phyloP scores from a whole-genome alignment of 768 basidiomycete genomes.

The Amanita phalloides region DNA sequence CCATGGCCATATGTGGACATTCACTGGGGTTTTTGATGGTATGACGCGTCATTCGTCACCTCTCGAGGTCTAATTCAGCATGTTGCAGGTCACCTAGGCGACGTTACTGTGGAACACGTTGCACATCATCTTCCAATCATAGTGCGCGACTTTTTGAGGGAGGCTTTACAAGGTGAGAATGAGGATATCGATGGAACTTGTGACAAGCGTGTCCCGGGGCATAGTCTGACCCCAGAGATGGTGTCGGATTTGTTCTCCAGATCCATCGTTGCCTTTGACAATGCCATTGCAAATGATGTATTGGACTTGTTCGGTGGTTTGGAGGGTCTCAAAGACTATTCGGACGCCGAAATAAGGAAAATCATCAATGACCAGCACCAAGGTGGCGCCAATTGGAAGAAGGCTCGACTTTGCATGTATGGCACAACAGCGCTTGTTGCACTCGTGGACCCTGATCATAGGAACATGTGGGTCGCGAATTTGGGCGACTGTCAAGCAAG shows the following conservation, averaged over 20 bases:
- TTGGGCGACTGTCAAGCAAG: constrained; percentile 75
- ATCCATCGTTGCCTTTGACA: constrained; percentile 51
- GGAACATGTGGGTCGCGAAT: constrained; percentile 71
- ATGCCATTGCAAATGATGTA: constrained; percentile 58
- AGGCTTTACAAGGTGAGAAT: constrained; percentile 17
- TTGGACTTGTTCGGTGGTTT: constrained; percentile 52
- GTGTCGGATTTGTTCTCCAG: constrained; percentile 48
- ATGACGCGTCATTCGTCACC: constrained; percentile 10
- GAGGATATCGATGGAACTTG: background rate
- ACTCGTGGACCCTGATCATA: constrained; percentile 56
- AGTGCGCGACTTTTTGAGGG: constrained; percentile 44
- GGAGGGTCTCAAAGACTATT: constrained; percentile 35
- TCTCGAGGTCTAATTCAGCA: background rate
- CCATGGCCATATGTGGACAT: constrained; percentile 46
- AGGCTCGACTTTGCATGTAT: constrained; percentile 65
- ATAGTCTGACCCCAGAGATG: constrained; percentile 24
- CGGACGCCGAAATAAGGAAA: constrained; percentile 43
- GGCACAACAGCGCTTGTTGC: constrained; percentile 71
- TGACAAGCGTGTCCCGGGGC: constrained; percentile 25
- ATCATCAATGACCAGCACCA: constrained; percentile 55
- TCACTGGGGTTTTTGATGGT: constrained; percentile 68
- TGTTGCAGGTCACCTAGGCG: constrained; percentile 50
- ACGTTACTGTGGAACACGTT: constrained; percentile 60
- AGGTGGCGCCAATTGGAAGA: constrained; percentile 51
- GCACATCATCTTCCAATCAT: constrained; percentile 60